Percentiles rank a stretch among this genome's conserved stretches.
Conservation (phyloP, 2,329 filamentous ascomycete species). For the Pseudogymnoascus destructans region DNA sequence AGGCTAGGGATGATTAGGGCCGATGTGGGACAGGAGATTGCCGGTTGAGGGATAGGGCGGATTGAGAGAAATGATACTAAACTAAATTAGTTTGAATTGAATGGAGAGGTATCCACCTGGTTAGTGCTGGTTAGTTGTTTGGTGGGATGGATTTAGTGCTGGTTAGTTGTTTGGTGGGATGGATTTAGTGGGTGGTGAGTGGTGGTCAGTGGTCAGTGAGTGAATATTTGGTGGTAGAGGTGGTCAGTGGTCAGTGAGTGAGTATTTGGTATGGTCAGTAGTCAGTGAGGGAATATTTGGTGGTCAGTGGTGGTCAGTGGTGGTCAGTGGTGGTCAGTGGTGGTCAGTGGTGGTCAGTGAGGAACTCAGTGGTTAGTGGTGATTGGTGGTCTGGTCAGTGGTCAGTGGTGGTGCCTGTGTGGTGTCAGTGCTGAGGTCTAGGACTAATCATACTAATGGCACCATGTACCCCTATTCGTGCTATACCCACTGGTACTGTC, state of each 20-base stretch:
- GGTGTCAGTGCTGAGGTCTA: too few relatives aligned
- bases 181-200: too few relatives aligned
- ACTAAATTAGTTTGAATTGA: neutral
- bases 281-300: too few relatives aligned
- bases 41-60: neutral
- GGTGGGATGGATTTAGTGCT: neutral
- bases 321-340: neutral
- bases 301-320: too few relatives aligned
- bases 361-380: neutral
- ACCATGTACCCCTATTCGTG: too few relatives aligned
- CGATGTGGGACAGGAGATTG: slow-evolving; percentile 1
- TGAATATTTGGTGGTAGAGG: too few relatives aligned
- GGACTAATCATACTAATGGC: too few relatives aligned
- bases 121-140: neutral
- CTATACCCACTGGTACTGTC: too few relatives aligned
- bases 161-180: too few relatives aligned
- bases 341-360: neutral
- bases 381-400: neutral
- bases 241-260: neutral
- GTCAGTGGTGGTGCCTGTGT: too few relatives aligned
- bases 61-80: neutral
- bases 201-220: neutral
- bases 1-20: neutral
- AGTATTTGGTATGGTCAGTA: too few relatives aligned
- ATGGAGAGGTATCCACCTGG: neutral